phyloP scores from a whole-genome alignment of 768 basidiomycete genomes.

The Lentinula lateritia region DNA sequence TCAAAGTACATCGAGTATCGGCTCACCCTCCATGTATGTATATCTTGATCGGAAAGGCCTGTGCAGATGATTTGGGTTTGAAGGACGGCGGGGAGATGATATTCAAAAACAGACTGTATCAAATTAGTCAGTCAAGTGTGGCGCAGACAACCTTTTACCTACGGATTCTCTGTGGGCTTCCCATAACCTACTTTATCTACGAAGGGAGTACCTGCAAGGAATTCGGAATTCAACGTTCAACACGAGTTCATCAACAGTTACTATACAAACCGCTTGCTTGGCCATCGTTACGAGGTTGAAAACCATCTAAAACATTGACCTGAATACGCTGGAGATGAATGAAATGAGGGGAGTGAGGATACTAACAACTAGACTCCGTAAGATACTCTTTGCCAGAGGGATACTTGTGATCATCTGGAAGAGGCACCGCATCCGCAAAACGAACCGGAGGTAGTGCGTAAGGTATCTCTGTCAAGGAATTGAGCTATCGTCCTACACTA shows the following conservation, averaged over 20 bases:
- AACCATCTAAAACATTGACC: constrained; percentile 36
- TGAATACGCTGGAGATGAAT: no score
- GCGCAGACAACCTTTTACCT: constrained; percentile 12
- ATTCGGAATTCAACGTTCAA: background rate
- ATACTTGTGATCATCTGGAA: constrained; percentile 53
- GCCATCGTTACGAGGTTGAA: constrained; percentile 61
- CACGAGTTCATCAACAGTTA: background rate
- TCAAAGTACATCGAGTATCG: no score
- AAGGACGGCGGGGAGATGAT: constrained; percentile 55
- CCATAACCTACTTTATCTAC: constrained; percentile 64
- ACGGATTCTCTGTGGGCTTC: constrained; percentile 69
- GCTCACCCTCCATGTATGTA: constrained; percentile 74
- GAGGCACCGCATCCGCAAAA: constrained; percentile 56
- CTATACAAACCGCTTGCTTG: constrained; percentile 42
- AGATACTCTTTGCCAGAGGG: constrained; percentile 52
- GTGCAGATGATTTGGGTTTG: constrained; percentile 15
- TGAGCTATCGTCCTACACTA: no score
- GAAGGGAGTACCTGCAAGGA: constrained; percentile 34
- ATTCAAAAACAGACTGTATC: constrained; percentile 55
- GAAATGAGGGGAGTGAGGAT: background rate
- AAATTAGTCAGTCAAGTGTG: background rate
- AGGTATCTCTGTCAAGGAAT: constrained; percentile 50
- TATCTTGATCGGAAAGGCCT: constrained; percentile 57
- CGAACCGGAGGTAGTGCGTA: constrained; percentile 63
- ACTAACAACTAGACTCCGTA: constrained; percentile 50